These are phyloP conservation scores for Paramecium sonneborni DNA, from an alignment of 73 alveolate species.

Conservation along the genomic window DNA sequence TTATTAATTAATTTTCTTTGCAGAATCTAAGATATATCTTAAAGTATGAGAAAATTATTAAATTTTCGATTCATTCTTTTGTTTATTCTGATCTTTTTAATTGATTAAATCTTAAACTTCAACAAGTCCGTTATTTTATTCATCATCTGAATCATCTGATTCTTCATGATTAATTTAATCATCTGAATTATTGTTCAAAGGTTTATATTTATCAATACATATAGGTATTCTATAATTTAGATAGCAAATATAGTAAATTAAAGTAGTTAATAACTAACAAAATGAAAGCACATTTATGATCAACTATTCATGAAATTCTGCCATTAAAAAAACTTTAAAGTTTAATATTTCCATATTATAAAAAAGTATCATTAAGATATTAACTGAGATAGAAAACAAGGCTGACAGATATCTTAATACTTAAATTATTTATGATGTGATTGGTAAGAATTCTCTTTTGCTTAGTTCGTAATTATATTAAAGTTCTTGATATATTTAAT, in stretches of 20 bases:
- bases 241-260: conserved; percentile 37
- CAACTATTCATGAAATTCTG: conserved; percentile 18
- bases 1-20: neutral
- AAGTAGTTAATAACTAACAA: conserved; percentile 20
- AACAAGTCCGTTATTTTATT: neutral
- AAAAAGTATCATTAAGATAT: neutral
- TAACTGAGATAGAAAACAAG: conserved; percentile 27
- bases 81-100: neutral
- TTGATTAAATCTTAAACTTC: neutral
- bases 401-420: conserved; percentile 2
- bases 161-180: neutral
- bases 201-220: neutral
- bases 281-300: conserved; percentile 12
- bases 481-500: conserved; percentile 26
- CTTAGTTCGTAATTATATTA: conserved; percentile 55
- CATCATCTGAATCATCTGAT: neutral
- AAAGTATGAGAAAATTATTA: neutral
- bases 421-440: conserved; percentile 15
- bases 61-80: neutral
- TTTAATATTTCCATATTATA: conserved; percentile 14
- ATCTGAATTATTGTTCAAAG: neutral
- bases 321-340: neutral
- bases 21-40: neutral
- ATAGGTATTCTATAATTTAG: neutral
- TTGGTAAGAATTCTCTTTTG: conserved; percentile 21